Evolutionary conservation across 2,329 filamentous ascomycete genomes (phyloP).

Genomic region (Aspergillus terreus): DNA sequence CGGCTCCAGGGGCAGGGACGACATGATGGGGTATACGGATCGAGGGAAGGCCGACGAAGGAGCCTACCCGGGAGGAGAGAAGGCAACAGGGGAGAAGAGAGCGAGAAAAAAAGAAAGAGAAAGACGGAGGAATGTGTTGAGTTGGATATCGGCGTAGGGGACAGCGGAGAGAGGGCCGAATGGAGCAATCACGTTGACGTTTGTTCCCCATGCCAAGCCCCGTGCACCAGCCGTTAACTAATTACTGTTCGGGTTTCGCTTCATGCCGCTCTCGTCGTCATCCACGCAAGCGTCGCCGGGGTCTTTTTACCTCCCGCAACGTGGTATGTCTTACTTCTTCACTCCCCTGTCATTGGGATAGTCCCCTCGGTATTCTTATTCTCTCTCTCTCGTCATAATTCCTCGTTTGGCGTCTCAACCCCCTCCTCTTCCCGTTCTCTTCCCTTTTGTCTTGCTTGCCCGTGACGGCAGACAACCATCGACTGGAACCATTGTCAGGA

Average conservation of each 20-base stretch:
- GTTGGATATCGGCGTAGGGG: slow-evolving; percentile 5
- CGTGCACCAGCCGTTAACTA: not conserved
- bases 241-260: slow-evolving; percentile 4
- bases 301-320: slow-evolving; percentile 5
- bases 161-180: slow-evolving; percentile 8
- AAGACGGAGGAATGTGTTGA: not conserved
- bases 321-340: slow-evolving; percentile 7
- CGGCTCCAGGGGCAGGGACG: slow-evolving; percentile 80
- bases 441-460: not conserved
- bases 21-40: slow-evolving; percentile 11
- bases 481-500: slow-evolving; percentile 5
- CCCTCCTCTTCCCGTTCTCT: not conserved
- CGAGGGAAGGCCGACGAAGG: slow-evolving; percentile 2
- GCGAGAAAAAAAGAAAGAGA: slow-evolving; percentile 7
- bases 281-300: slow-evolving; percentile 15
- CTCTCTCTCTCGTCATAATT: not conserved
- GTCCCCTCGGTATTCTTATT: no score
- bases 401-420: not conserved
- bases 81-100: slow-evolving; percentile 6
- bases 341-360: no score
- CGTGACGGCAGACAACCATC: slow-evolving; percentile 12
- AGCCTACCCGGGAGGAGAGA: slow-evolving; percentile 10
- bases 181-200: slow-evolving; percentile 7
- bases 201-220: slow-evolving; percentile 16
- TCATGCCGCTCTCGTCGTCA: slow-evolving; percentile 14